Base-by-base conservation (phyloP, 106 monocot species). In the Dendrobium chrysotoxum region DNA sequence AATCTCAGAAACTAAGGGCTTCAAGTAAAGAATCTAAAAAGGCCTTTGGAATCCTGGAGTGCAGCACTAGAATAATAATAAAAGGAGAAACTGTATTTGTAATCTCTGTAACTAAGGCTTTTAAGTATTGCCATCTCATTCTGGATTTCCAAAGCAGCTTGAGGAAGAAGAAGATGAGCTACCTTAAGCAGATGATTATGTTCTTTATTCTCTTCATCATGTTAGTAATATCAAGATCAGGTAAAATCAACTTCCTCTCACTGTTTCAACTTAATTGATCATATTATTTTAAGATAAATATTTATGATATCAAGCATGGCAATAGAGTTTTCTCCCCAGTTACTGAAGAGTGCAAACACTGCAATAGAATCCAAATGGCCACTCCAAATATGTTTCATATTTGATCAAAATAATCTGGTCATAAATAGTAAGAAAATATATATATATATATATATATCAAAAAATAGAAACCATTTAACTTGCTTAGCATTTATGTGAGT, bases 81-180 rank as follows among this genome's bases (percentile, higher is more conserved):
- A 65, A 65, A 65, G 2, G 11, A 65, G 4, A 65, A 65, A 25
- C 64, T 65, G n/a, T 6, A 26, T 26, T 25, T 26, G 7, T 11
- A 65, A 26, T 26, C 25, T 25, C 64, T 65, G 1, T 65, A 65
- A 65, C 64, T 65, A 25, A 50, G 15, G 11, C 50, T 50, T 50
- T 50, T 11, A 50, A 13, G 64, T 15, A 65, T 65, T 26, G 8
- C 25, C 26, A 2, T 65, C 25, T 25, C 64, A 65, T 65, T 65
- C 26, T 26, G 9, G 0, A 25, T 9, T 26, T 70, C 35, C 12
- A 15, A 70, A 28, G 35, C 35, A 12, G 35, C n/a, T 23, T 4
- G 16, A 31, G 35, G 35, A 35, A 70, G 68, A 68, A 68, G 70
- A 35, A 70, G 70, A 70, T 70, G 70, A 70, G 28, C 35, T 70